Percentiles rank a stretch among this genome's conserved stretches.
phyloP scores from a whole-genome alignment of 2,329 filamentous ascomycete species.

The Periconia sp. region DNA sequence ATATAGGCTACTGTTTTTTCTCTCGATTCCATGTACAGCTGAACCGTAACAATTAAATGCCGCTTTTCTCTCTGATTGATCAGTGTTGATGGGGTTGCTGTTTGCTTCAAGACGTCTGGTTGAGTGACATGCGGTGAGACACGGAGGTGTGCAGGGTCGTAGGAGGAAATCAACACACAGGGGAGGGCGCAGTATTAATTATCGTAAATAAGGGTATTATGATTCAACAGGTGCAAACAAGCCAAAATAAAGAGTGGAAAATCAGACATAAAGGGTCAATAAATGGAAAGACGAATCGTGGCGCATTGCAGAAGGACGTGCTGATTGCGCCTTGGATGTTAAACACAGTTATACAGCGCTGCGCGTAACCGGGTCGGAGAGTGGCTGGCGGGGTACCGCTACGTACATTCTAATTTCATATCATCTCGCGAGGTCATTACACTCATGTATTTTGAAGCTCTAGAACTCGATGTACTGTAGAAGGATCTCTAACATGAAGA shows the following conservation, averaged over 20 bases:
- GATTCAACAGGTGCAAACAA: background rate
- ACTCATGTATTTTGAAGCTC: no score
- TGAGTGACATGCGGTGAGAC: slow-evolving; percentile 19
- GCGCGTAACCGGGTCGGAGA: slow-evolving; percentile 7
- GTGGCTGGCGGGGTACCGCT: slow-evolving; percentile 13
- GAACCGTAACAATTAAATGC: background rate
- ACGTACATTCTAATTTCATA: no score
- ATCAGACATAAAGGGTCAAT: background rate
- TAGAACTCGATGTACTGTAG: no score
- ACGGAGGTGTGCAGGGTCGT: slow-evolving; percentile 11
- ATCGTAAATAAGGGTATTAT: no score
- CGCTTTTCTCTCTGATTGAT: background rate
- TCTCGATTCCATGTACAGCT: background rate
- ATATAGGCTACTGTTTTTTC: background rate
- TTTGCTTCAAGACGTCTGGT: no score
- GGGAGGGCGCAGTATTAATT: background rate
- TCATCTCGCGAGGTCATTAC: no score
- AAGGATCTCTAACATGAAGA: no score
- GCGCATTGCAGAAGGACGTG: no score
- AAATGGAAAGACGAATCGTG: background rate
- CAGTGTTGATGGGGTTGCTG: background rate
- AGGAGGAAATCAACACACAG: background rate
- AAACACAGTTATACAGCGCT: background rate
- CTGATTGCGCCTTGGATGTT: slow-evolving; percentile 5
- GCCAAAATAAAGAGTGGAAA: background rate